Evolutionary conservation across 2,329 filamentous ascomycete species (phyloP).

Genomic region (Epichloe aotearoae): DNA sequence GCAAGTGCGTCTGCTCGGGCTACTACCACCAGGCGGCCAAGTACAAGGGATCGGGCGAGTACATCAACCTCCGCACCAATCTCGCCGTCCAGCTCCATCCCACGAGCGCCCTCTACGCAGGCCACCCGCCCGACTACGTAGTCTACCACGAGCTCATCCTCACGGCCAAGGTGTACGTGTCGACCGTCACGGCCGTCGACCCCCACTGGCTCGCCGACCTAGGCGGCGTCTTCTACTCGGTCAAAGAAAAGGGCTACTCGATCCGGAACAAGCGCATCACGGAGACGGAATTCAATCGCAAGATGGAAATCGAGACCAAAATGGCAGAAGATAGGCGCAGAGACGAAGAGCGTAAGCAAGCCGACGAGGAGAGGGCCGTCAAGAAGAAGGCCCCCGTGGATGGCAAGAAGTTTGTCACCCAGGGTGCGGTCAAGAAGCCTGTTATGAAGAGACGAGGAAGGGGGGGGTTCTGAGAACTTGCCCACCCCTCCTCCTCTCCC

Average conservation of each 20-base stretch:
- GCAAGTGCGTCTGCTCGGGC: slow-evolving; percentile 92
- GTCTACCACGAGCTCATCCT: slow-evolving; percentile 97
- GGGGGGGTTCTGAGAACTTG: slow-evolving; percentile 27
- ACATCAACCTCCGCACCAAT: slow-evolving; percentile 89
- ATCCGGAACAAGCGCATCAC: slow-evolving; percentile 73
- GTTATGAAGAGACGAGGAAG: slow-evolving; percentile 42
- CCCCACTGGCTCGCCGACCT: slow-evolving; percentile 95
- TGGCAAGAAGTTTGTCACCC: slow-evolving; percentile 45
- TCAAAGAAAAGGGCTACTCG: slow-evolving; percentile 96
- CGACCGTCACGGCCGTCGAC: slow-evolving; percentile 88
- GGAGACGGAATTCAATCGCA: slow-evolving; percentile 82
- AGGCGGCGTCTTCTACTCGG: slow-evolving; percentile 90
- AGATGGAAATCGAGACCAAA: slow-evolving; percentile 84
- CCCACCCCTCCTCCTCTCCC: no score
- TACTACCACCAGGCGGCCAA: slow-evolving; percentile 98
- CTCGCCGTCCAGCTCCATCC: slow-evolving; percentile 92
- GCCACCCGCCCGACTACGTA: slow-evolving; percentile 91
- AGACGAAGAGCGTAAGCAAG: slow-evolving; percentile 43
- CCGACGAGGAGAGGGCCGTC: slow-evolving; percentile 32
- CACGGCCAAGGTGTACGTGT: slow-evolving; percentile 96
- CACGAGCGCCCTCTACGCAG: slow-evolving; percentile 85
- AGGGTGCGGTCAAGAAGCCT: slow-evolving; percentile 49
- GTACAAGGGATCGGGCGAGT: slow-evolving; percentile 92
- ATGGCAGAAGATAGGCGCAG: slow-evolving; percentile 75
- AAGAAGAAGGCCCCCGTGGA: slow-evolving; percentile 23